These are phyloP conservation scores for Claviceps arundinis DNA, from an alignment of 2,329 filamentous ascomycete species.

Conservation along the genomic window DNA sequence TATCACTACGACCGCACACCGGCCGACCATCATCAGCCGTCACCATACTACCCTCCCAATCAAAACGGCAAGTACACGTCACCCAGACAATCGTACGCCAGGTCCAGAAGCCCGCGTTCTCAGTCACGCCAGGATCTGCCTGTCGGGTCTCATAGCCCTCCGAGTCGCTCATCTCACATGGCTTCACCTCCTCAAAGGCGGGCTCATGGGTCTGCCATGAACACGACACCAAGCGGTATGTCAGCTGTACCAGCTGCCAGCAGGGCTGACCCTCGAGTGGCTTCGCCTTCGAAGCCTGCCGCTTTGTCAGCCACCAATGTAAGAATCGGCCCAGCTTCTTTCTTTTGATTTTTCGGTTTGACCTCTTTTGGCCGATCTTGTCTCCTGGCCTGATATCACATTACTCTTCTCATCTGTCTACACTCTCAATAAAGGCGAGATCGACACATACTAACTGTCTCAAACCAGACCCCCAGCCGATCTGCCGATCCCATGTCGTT, in stretches of 20 bases:
- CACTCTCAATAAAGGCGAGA: too few relatives aligned
- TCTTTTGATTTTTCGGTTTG: not conserved
- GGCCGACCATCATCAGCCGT: conserved; percentile 28
- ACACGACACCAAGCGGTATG: conserved; percentile 27
- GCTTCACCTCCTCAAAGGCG: conserved; percentile 36
- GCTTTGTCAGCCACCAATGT: conserved; percentile 19
- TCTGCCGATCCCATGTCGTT: conserved; percentile 87
- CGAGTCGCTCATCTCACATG: conserved; percentile 24
- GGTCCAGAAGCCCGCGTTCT: conserved; percentile 36
- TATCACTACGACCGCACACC: conserved; percentile 32
- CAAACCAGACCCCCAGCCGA: conserved; percentile 52
- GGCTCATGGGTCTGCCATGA: conserved; percentile 24
- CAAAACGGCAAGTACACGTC: conserved; percentile 34
- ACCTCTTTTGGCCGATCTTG: not conserved
- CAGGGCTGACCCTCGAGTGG: conserved; percentile 27
- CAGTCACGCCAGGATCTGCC: conserved; percentile 34
- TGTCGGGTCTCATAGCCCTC: conserved; percentile 30
- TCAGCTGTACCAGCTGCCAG: conserved; percentile 22
- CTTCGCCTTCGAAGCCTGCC: conserved; percentile 26
- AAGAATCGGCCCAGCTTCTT: conserved; percentile 17
- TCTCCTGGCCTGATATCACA: not conserved
- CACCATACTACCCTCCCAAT: conserved; percentile 32
- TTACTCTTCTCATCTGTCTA: too few relatives aligned
- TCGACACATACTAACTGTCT: not conserved
- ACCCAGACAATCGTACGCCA: conserved; percentile 29